Evolutionary conservation across 805 yeast genomes (phyloP), one percentile per base, ranked within the genome.

Genomic region (Nakazawaea wickerhamii): DNA sequence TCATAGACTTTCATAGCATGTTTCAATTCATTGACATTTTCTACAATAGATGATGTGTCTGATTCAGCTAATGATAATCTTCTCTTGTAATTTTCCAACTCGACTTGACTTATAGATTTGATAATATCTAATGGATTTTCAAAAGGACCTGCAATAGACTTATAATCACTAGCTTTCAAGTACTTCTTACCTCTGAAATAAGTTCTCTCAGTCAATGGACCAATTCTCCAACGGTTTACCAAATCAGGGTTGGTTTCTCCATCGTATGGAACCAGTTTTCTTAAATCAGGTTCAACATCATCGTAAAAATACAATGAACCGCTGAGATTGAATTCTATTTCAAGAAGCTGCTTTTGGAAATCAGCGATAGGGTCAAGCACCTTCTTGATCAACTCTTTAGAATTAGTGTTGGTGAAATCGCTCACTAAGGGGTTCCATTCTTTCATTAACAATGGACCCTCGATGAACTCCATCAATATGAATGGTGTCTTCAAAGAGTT

Each of bases 221-320:
- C 98, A 51, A 91, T 79, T 57, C 82, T 73, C 95, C 95, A 90
- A 65, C 95, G 77, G 48, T 75, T 71, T 41, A 67, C 65, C 36
- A 85, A 63, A 27, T 61, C 64, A 7, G 70, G 63, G 38, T 77
- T 65, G 14, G 70, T 63, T 60, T 87, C 95, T 11, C 79, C 85
- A 4, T 74, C 79, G 52, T 83, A 86, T 17, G 77, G 58, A 13
- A 67, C 55, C 31, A 61, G 67, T 13, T 51, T 44, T 46, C 73
- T 78, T 30, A 67, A 60, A 22, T 53, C 52, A 3, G 70, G 67
- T 30, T 62, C 61, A 17, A 80, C 81, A 57, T 89, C 96, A 40
- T 79, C 75, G 35, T 75, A 65, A 61, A 88, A 91, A 60, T 85
- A 91, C 19, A 91, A 61, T 4, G 95, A 83, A 17, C 99, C 99